Percentiles rank a stretch among this genome's conserved stretches.
Evolutionary conservation across 306 rosid species (phyloP).

Genomic region (Fragaria vesca): DNA sequence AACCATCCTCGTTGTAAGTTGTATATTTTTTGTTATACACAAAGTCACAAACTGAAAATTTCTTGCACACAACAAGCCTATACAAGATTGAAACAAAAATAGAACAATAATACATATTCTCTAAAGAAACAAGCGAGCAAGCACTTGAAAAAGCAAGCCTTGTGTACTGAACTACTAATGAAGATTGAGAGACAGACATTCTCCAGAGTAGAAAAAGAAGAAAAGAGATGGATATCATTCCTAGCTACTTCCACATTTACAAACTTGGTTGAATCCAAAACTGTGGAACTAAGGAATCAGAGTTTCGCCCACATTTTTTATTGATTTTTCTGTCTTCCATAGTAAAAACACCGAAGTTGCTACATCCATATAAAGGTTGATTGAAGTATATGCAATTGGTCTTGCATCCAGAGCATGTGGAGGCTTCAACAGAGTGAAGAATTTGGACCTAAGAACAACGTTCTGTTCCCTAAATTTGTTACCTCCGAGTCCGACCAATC

Average conservation of each 20-base stretch:
- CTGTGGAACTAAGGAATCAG: background rate
- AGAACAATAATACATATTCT: background rate
- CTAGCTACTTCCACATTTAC: background rate
- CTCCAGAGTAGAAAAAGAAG: too few relatives aligned
- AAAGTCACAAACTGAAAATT: background rate
- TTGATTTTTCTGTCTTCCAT: background rate
- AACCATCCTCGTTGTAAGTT: too few relatives aligned
- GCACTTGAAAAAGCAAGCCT: too few relatives aligned
- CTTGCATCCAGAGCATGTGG: background rate
- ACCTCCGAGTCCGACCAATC: background rate
- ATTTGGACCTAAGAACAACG: background rate
- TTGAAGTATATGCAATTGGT: background rate
- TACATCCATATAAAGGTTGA: background rate
- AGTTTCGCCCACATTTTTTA: background rate
- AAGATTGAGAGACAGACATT: too few relatives aligned
- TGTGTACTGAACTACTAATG: too few relatives aligned
- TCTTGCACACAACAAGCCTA: background rate
- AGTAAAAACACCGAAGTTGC: background rate
- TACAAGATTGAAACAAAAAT: background rate
- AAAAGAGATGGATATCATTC: too few relatives aligned
- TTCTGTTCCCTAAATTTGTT: background rate
- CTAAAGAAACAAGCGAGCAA: too few relatives aligned
- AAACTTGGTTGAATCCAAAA: background rate
- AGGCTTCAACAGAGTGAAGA: conserved; percentile 1
- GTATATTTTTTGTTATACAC: too few relatives aligned